These are phyloP conservation scores for Vigna radiata DNA, from an alignment of 306 rosid genomes.

Conservation along the genomic window DNA sequence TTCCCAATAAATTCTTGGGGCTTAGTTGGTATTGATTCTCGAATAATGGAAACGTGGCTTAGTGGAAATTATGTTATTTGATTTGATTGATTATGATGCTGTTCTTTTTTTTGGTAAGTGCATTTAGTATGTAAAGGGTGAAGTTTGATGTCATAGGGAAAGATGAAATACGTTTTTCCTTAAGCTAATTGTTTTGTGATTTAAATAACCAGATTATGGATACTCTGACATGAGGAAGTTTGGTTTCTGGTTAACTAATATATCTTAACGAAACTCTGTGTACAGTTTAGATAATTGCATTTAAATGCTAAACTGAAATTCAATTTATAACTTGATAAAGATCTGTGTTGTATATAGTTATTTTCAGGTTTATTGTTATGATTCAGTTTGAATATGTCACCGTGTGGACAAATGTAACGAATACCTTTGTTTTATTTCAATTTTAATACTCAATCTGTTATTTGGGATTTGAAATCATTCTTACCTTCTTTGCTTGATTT, in stretches of 20 bases:
- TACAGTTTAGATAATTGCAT: not conserved
- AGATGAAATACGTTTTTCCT: too few relatives aligned
- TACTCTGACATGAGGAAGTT: too few relatives aligned
- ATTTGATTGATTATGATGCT: not conserved
- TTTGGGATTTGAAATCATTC: slow-evolving; percentile 9
- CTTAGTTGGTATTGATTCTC: not conserved
- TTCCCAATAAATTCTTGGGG: not conserved
- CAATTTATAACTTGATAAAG: not conserved
- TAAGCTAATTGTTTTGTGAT: too few relatives aligned
- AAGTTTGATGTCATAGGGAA: too few relatives aligned
- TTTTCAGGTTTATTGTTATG: not conserved
- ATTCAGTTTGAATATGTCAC: not conserved
- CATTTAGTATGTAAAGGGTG: too few relatives aligned
- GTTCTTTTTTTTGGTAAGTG: slow-evolving; percentile 4
- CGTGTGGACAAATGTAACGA: not conserved
- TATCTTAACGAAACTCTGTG: not conserved
- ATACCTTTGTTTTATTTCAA: slow-evolving; percentile 2
- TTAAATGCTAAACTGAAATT: not conserved
- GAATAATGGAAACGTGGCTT: not conserved
- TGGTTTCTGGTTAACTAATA: too few relatives aligned
- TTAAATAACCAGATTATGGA: too few relatives aligned
- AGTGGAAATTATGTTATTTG: not conserved
- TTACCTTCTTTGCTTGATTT: slow-evolving; percentile 23
- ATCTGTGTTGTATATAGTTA: not conserved
- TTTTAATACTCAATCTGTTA: slow-evolving; percentile 3